Conservation (phyloP, 176 grass and related monocot species). For the Lolium multiflorum region DNA sequence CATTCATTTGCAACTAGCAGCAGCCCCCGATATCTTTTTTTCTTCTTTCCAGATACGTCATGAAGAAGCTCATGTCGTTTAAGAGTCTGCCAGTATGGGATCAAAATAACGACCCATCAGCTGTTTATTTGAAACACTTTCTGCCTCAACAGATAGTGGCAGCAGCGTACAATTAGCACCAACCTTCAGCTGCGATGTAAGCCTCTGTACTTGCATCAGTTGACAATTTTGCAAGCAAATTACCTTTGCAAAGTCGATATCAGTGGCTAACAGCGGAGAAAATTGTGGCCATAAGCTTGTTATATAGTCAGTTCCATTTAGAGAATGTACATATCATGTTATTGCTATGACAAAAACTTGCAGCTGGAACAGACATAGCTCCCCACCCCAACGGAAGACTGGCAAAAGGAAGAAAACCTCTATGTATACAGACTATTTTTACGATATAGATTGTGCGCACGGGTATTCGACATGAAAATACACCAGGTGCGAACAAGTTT, state of each 20-base stretch:
- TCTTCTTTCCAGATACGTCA: conserved; percentile 23
- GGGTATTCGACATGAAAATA: conserved; percentile 60
- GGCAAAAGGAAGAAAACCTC: conserved; percentile 16
- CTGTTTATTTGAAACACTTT: conserved; percentile 30
- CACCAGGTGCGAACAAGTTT: conserved; percentile 50
- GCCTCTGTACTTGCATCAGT: conserved; percentile 30
- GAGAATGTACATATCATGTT: conserved; percentile 40
- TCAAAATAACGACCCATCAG: conserved; percentile 37
- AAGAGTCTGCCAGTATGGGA: conserved; percentile 9
- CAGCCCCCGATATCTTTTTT: not conserved
- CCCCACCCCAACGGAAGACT: conserved; percentile 10
- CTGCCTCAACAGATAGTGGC: conserved; percentile 4
- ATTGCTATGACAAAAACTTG: conserved; percentile 54
- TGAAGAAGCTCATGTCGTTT: conserved; percentile 30
- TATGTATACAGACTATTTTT: conserved; percentile 49
- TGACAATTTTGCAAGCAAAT: conserved; percentile 38
- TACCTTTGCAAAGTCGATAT: conserved; percentile 31
- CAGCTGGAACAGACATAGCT: conserved; percentile 32
- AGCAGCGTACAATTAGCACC: conserved; percentile 16
- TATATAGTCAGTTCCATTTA: conserved; percentile 29
- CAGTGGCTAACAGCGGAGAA: not conserved
- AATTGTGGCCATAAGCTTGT: conserved; percentile 13
- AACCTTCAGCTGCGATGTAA: conserved; percentile 34
- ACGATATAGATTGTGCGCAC: conserved; percentile 27
- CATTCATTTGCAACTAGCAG: not conserved